phyloP scores from a whole-genome alignment of 495 filamentous ascomycete species.

The Staphylotrichum tortipilum region DNA sequence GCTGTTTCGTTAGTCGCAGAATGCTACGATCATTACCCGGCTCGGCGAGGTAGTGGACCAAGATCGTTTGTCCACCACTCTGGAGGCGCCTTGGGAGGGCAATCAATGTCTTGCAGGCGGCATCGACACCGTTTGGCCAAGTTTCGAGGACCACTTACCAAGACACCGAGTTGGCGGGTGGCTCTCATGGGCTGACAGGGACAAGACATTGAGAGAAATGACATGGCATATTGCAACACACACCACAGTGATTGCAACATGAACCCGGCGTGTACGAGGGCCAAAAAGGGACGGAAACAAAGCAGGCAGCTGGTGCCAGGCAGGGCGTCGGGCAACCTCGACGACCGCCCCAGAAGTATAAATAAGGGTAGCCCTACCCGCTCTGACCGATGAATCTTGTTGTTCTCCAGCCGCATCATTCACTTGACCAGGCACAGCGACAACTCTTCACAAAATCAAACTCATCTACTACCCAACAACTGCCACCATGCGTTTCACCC shows the following conservation, averaged over 20 bases:
- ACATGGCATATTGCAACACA: neutral
- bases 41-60: neutral
- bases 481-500: neutral
- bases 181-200: neutral
- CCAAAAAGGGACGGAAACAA: neutral
- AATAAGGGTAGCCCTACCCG: neutral
- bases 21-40: conserved; percentile 2
- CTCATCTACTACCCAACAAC: neutral
- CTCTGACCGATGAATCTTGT: neutral
- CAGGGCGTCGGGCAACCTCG: too few species aligned
- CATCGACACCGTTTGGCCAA: neutral
- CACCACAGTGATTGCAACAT: neutral
- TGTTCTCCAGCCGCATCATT: neutral
- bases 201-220: neutral
- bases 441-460: neutral
- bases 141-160: neutral
- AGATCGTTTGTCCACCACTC: neutral
- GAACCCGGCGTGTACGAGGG: neutral
- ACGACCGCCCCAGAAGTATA: neutral
- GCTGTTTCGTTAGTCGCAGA: neutral
- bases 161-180: neutral
- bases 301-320: too few species aligned
- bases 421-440: neutral
- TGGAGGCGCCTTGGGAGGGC: neutral
- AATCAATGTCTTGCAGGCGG: neutral